These are phyloP conservation scores for Penicillium sclerotigenum DNA, from an alignment of 2,329 filamentous ascomycete species.

Conservation along the genomic window DNA sequence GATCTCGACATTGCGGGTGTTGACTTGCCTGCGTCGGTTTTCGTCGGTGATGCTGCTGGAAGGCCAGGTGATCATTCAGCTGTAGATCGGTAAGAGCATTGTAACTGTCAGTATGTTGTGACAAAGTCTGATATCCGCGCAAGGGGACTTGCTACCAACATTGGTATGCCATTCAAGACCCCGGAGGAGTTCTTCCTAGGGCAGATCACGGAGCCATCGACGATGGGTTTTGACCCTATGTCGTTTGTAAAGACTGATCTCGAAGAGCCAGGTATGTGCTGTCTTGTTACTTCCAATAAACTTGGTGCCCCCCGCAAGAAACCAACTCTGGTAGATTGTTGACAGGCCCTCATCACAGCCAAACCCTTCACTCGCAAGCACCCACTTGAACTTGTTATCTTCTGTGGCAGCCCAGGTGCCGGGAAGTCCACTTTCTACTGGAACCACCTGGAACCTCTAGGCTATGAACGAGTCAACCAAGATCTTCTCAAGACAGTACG, in stretches of 20 bases:
- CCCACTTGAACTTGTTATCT: slow-evolving; percentile 71
- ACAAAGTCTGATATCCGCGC: slow-evolving; percentile 16
- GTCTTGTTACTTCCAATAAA: not conserved
- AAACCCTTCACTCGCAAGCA: slow-evolving; percentile 57
- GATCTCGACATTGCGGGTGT: slow-evolving; percentile 56
- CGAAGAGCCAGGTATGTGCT: slow-evolving; percentile 34
- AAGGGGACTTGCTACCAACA: slow-evolving; percentile 80
- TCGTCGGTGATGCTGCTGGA: slow-evolving; percentile 80
- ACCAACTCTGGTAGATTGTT: not conserved
- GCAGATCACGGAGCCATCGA: slow-evolving; percentile 63
- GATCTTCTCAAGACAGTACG: slow-evolving; percentile 72
- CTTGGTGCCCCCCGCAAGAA: not conserved
- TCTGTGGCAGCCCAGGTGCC: slow-evolving; percentile 83
- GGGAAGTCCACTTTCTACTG: slow-evolving; percentile 93
- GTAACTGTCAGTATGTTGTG: not conserved
- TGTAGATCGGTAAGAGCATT: slow-evolving; percentile 52
- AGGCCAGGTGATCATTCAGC: slow-evolving; percentile 57
- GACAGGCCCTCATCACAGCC: not conserved
- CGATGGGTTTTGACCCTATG: slow-evolving; percentile 67
- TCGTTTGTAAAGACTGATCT: slow-evolving; percentile 47
- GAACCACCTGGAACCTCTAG: slow-evolving; percentile 70
- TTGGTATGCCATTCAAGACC: slow-evolving; percentile 75
- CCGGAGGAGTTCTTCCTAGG: slow-evolving; percentile 89
- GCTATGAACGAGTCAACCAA: slow-evolving; percentile 85
- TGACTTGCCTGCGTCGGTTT: slow-evolving; percentile 71